Evolutionary conservation across 805 yeast genomes (phyloP).

Genomic region (Candida succiphila): DNA sequence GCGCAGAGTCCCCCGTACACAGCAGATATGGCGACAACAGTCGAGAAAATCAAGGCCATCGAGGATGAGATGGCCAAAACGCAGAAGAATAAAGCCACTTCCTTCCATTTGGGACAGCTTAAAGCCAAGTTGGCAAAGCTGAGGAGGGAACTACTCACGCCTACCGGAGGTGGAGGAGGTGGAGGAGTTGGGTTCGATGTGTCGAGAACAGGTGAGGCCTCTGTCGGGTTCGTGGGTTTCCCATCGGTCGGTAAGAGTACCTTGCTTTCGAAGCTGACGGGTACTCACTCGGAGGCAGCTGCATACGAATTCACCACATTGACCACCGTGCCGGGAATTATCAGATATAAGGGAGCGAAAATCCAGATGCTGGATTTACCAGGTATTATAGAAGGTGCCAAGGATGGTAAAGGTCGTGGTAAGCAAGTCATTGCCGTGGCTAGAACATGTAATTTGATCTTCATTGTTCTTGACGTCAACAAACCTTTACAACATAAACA

Average conservation of each 20-base stretch:
- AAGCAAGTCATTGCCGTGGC: constrained; percentile 98
- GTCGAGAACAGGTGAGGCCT: constrained; percentile 96
- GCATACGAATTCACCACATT: constrained; percentile 96
- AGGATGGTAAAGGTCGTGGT: constrained; percentile 89
- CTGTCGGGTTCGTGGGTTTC: constrained; percentile 96
- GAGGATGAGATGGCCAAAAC: constrained; percentile 98
- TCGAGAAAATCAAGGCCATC: constrained; percentile 72
- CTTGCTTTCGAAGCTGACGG: constrained; percentile 77
- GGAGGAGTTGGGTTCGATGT: constrained; percentile 95
- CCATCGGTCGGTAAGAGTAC: constrained; percentile 95
- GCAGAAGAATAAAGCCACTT: constrained; percentile 96
- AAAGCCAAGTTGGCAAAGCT: constrained; percentile 95
- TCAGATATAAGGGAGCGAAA: constrained; percentile 93
- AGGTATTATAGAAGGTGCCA: constrained; percentile 86
- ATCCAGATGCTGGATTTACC: constrained; percentile 92
- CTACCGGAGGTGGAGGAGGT: constrained; percentile 76
- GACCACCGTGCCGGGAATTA: constrained; percentile 96
- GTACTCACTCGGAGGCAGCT: constrained; percentile 96
- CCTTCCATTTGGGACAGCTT: constrained; percentile 93
- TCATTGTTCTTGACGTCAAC: constrained; percentile 91
- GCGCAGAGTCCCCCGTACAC: too few species aligned
- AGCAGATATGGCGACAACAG: constrained; percentile 38
- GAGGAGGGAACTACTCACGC: constrained; percentile 80
- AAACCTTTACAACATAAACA: constrained; percentile 92
- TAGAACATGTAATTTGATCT: constrained; percentile 89